Evolutionary conservation across 106 monocot genomes (phyloP).

Genomic region (Dendrobium officinale): DNA sequence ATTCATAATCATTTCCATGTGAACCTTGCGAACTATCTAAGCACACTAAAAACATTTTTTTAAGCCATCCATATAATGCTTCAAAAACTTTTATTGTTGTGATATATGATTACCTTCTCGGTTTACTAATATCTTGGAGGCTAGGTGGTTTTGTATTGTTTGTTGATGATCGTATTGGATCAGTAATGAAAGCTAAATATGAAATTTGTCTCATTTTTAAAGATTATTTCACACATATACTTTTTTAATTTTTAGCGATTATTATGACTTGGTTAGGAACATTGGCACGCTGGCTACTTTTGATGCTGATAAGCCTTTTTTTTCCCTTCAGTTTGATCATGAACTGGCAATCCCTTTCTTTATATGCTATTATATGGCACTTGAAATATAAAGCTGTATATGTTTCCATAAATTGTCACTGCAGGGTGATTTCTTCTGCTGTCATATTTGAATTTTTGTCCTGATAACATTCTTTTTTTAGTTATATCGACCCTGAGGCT

Average conservation of each 20-base stretch:
- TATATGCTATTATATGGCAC: neutral
- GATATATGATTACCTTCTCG: too few relatives aligned
- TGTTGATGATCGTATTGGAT: too few relatives aligned
- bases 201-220: neutral
- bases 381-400: neutral
- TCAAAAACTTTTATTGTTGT: too few relatives aligned
- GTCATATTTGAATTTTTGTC: neutral
- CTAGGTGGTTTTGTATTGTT: too few relatives aligned
- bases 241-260: neutral
- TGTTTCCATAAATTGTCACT: neutral
- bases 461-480: conserved; percentile 17
- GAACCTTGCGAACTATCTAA: too few relatives aligned
- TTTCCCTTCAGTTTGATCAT: neutral
- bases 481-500: conserved; percentile 88
- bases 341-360: neutral
- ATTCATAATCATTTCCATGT: too few relatives aligned
- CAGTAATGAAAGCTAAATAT: neutral
- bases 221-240: neutral
- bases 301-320: neutral
- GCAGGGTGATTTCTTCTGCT: neutral
- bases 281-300: neutral
- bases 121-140: too few relatives aligned
- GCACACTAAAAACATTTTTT: too few relatives aligned
- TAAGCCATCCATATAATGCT: too few relatives aligned
- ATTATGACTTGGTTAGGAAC: neutral